phyloP scores from a whole-genome alignment of 768 basidiomycete genomes.

The Daedalea quercina region DNA sequence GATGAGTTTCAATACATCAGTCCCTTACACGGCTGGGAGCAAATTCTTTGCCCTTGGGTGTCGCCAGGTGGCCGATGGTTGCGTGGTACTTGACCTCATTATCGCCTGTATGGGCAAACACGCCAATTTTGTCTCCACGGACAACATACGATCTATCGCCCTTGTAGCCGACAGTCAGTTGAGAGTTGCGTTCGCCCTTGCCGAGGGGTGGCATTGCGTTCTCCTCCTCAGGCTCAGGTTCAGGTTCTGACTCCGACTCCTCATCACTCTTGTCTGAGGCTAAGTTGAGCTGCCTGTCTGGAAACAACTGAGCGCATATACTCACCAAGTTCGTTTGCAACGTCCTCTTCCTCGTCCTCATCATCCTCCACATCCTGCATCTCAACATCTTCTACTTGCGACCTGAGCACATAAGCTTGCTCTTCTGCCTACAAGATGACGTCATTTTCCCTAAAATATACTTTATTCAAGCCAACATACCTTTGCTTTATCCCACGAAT shows the following conservation, averaged over 20 bases:
- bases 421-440: conserved; percentile 59
- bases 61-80: conserved; percentile 78
- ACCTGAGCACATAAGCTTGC: conserved; percentile 72
- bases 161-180: conserved; percentile 91
- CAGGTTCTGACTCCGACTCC: conserved; percentile 24
- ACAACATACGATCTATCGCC: conserved; percentile 93
- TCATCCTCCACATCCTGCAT: conserved; percentile 80
- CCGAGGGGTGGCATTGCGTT: conserved; percentile 30
- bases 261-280: conserved; percentile 22
- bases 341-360: conserved; percentile 71
- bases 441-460: background rate
- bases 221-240: conserved; percentile 39
- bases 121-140: conserved; percentile 86
- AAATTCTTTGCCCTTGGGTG: conserved; percentile 77
- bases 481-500: conserved; percentile 77
- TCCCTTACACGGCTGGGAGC: conserved; percentile 70
- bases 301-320: conserved; percentile 3
- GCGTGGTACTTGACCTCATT: conserved; percentile 78
- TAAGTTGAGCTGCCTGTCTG: background rate
- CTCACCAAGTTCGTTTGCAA: conserved; percentile 61
- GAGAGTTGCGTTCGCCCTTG: conserved; percentile 72
- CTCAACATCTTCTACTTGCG: conserved; percentile 76
- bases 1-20: background rate
- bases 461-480: conserved; percentile 26
- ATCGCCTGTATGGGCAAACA: conserved; percentile 70